Evolutionary conservation across 2,329 filamentous ascomycete species (phyloP), one percentile per base, ranked within the genome.

Genomic region (Beauveria rudraprayagi): DNA sequence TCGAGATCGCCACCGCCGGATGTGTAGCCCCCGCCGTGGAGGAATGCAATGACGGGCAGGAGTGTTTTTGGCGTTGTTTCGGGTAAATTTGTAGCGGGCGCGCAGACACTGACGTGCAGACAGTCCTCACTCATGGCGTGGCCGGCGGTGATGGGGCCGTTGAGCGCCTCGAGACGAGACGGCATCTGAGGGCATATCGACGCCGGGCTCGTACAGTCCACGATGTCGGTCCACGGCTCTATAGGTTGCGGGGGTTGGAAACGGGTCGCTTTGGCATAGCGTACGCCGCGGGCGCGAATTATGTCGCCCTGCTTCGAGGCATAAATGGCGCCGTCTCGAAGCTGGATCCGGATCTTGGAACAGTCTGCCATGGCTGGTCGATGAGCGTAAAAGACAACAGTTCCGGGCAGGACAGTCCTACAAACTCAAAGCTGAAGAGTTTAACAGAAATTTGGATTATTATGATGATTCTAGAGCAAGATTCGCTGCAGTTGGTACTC

Each of bases 21-120:
- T 26, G 57, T 54, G 28, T 67, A 68, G 34, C 61, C 63, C 1
- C 68, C 68, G 9, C 68, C 67, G 46, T 69, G 65, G 19, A 69
- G 63, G 28, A 62, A 70, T 5, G 64, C 66, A 64, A 74, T 68
- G 11, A 73, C 70, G 1, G 71, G 72, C 10, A 56, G 37, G 5
- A 44, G 50, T 1, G 17, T 26, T 5, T 17, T 30, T 5, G 30
- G 34, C 34, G 34, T 37, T 37, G 11, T 14, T 34, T 14, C 34
- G 34, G 5, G 34, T 26, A 22, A 22, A 22, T 14, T 5, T 11
- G 28, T 41, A 10, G 0, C 30, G 2, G 64, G 63, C 5, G 64
- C 58, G 16, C 50, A 61, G 16, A 66, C 52, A 11, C 62, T 62
- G 7, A 66, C 54, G 19, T 63, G 55, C 5, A 66, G 63, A 40